Percentiles rank a stretch among this genome's conserved stretches.
These are phyloP conservation scores for Neocallimastix lanati DNA, from an alignment of 192 early-diverging fungal species.

Conservation along the genomic window DNA sequence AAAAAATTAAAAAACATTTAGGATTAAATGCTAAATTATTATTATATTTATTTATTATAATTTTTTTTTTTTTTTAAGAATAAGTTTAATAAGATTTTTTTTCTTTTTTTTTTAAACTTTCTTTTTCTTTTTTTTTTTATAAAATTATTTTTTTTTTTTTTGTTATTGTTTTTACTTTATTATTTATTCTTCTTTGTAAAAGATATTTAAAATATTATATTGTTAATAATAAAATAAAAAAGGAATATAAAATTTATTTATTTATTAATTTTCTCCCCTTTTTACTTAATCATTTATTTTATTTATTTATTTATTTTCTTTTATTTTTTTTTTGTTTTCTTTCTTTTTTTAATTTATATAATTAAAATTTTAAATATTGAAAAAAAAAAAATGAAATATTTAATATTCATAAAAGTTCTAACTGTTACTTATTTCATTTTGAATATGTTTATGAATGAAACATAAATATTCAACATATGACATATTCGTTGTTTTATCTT, in stretches of 20 bases:
- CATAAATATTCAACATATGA: conserved; percentile 87
- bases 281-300: neutral
- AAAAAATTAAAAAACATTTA: too few species aligned
- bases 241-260: too few species aligned
- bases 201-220: too few species aligned
- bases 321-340: conserved; percentile 3
- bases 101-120: neutral
- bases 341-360: neutral
- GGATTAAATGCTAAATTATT: too few species aligned
- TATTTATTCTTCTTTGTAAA: too few species aligned
- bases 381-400: neutral
- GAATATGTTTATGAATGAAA: conserved; percentile 70
- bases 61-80: too few species aligned
- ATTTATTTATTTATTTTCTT: neutral
- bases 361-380: neutral
- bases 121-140: conserved; percentile 6
- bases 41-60: too few species aligned
- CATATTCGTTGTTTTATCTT: conserved; percentile 80
- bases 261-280: neutral
- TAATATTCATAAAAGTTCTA: neutral
- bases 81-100: too few species aligned
- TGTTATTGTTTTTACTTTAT: too few species aligned
- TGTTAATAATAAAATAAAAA: too few species aligned
- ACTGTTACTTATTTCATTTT: conserved; percentile 24
- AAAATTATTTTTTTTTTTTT: too few species aligned